These are phyloP conservation scores for Solanum sparsipilum DNA, from an alignment of 257 asterid genomes.

Conservation along the genomic window DNA sequence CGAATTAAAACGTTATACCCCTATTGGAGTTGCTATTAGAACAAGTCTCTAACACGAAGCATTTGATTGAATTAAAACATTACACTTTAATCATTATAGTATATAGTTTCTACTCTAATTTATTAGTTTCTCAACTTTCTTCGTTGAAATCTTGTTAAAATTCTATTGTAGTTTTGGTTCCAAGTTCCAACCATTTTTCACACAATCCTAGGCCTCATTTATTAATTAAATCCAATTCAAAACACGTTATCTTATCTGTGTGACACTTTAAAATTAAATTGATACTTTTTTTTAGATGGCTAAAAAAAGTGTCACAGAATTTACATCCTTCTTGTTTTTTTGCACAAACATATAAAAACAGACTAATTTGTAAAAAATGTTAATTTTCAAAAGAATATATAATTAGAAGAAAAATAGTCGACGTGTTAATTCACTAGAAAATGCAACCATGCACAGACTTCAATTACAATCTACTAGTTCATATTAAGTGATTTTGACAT, in stretches of 20 bases:
- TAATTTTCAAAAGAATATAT: neutral
- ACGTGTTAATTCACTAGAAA: neutral
- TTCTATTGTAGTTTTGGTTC: neutral
- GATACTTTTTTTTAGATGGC: neutral
- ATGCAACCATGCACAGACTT: neutral
- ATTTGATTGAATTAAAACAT: neutral
- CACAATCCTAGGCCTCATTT: neutral
- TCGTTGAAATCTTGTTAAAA: neutral
- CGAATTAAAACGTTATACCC: neutral
- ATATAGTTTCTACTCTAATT: neutral
- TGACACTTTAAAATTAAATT: too few species aligned
- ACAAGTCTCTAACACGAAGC: neutral
- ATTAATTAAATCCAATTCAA: neutral
- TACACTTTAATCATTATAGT: neutral
- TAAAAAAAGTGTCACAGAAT: neutral
- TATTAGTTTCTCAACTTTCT: neutral
- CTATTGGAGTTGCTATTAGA: neutral
- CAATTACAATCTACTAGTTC: neutral
- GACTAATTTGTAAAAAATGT: neutral
- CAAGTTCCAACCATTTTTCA: neutral
- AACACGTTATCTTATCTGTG: fast-evolving
- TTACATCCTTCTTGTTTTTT: neutral
- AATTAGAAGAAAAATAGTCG: neutral
- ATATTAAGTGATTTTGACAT: neutral
- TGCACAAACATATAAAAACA: neutral